phyloP scores from a whole-genome alignment of 805 yeast genomes.

The Ogataea naganishii region DNA sequence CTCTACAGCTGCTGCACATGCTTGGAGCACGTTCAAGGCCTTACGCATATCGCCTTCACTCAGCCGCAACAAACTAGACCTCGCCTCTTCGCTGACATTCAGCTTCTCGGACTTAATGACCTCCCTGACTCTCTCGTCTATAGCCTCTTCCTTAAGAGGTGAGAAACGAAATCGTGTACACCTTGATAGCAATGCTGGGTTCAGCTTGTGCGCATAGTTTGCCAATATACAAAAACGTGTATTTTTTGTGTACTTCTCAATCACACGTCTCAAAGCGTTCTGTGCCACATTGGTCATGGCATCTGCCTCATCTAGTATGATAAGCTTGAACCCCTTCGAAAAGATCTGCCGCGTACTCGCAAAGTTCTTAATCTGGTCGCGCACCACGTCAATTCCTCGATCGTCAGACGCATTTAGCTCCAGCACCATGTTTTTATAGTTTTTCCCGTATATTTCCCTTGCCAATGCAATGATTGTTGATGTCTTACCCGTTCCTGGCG shows the following conservation, averaged over 20 bases:
- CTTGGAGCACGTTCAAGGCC: conserved; percentile 88
- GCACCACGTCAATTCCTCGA: conserved; percentile 95
- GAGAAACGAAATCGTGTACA: conserved; percentile 93
- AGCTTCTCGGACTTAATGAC: conserved; percentile 67
- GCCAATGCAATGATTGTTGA: conserved; percentile 86
- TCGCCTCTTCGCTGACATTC: conserved; percentile 49
- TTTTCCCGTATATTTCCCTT: conserved; percentile 73
- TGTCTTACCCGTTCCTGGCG: conserved; percentile 93
- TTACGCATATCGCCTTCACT: conserved; percentile 97
- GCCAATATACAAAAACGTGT: conserved; percentile 95
- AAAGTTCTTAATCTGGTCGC: conserved; percentile 93
- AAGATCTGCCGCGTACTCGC: conserved; percentile 95
- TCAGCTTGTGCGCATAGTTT: conserved; percentile 89
- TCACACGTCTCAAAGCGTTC: conserved; percentile 72
- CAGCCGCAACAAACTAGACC: conserved; percentile 54
- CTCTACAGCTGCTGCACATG: conserved; percentile 75
- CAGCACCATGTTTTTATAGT: conserved; percentile 79
- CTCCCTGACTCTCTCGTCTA: conserved; percentile 54
- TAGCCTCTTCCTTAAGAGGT: conserved; percentile 65
- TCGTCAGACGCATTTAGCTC: conserved; percentile 97
- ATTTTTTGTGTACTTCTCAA: conserved; percentile 88
- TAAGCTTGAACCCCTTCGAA: conserved; percentile 73
- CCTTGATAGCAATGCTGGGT: conserved; percentile 89
- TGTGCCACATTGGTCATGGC: conserved; percentile 89
- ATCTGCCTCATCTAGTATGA: conserved; percentile 93